These are phyloP conservation scores for Purpureocillium lavendulum DNA, from an alignment of 2,329 filamentous ascomycete genomes.

Conservation along the genomic window DNA sequence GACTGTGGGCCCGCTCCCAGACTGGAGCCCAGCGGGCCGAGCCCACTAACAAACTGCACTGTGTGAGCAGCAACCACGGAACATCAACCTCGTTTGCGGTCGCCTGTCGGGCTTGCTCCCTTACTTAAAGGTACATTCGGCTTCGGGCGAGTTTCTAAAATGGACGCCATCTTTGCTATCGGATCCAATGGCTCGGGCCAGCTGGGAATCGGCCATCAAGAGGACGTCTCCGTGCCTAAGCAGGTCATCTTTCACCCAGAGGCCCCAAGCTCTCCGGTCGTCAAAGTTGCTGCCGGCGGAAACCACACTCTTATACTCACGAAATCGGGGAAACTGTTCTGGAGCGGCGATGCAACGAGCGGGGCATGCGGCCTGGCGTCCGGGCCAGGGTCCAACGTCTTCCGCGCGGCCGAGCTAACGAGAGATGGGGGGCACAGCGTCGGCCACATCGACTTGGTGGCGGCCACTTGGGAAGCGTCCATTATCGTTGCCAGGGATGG, in stretches of 20 bases:
- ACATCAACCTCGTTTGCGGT: no score
- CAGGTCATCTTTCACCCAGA: conserved; percentile 46
- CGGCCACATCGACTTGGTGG: conserved; percentile 33
- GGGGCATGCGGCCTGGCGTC: conserved; percentile 45
- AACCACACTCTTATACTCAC: conserved; percentile 78
- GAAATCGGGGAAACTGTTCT: conserved; percentile 50
- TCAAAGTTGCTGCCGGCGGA: conserved; percentile 54
- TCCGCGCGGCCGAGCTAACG: conserved; percentile 29
- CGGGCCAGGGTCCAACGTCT: conserved; percentile 22
- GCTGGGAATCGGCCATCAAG: conserved; percentile 60
- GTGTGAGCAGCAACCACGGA: no score
- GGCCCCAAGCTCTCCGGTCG: conserved; percentile 24
- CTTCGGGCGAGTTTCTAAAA: conserved; percentile 7
- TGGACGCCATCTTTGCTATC: conserved; percentile 56
- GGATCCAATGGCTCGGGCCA: conserved; percentile 74
- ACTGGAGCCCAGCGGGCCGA: no score
- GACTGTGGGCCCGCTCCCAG: no score
- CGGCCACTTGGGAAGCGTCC: conserved; percentile 74
- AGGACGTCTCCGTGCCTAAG: conserved; percentile 62
- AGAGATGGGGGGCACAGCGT: conserved; percentile 17
- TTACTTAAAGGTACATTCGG: background rate
- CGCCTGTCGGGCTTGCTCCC: background rate
- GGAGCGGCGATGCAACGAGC: conserved; percentile 50
- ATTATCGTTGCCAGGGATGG: conserved; percentile 46
- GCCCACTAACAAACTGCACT: no score